Evolutionary conservation across 345 rosid genomes (phyloP).

Genomic region (Populus deltoides): DNA sequence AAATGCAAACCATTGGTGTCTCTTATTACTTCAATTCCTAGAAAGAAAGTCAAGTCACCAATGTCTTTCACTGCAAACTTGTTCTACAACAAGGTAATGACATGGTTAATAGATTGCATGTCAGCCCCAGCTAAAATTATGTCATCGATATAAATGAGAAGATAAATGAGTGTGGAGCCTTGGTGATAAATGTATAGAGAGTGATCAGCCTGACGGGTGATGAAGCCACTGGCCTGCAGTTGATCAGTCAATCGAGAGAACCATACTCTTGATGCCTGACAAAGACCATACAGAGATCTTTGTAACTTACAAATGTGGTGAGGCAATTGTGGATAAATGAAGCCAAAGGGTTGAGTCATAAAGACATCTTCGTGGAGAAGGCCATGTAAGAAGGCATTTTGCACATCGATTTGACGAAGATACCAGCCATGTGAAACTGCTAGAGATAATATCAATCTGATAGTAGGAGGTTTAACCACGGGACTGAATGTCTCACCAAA

Average conservation of each 20-base stretch:
- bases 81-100: too few species aligned
- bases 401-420: not conserved
- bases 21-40: too few species aligned
- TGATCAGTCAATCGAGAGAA: not conserved
- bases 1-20: too few species aligned
- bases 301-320: too few species aligned
- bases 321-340: not conserved
- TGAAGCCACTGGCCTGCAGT: rapidly evolving
- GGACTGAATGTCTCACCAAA: not conserved
- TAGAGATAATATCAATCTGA: not conserved
- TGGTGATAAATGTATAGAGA: not conserved
- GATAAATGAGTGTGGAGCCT: too few species aligned
- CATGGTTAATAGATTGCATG: too few species aligned
- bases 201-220: not conserved
- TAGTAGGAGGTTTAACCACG: not conserved
- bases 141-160: too few species aligned
- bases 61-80: too few species aligned
- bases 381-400: too few species aligned
- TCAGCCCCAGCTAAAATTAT: too few species aligned
- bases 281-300: not conserved
- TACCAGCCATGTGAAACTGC: not conserved
- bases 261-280: not conserved
- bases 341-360: not conserved
- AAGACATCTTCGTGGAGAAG: too few species aligned
- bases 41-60: too few species aligned